Evolutionary conservation across 441 rosid genomes (phyloP), one percentile per base, ranked within the genome.

Genomic region (Mallotus japonicus): DNA sequence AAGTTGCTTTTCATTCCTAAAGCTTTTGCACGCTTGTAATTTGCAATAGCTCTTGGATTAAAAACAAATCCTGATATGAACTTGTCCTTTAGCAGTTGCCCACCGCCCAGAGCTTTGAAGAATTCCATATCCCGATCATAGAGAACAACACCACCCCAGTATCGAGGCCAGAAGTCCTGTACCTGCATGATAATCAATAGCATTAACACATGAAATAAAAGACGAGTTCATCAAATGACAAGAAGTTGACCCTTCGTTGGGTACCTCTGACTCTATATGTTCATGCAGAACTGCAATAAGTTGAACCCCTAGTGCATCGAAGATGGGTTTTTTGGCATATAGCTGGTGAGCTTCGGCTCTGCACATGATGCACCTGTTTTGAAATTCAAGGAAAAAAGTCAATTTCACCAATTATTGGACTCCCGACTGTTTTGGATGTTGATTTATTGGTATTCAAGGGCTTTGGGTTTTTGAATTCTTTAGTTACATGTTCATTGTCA

Each of bases 271-370:
- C 62, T 88, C 95, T 57, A 85, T 81, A 74, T 81, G 85, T 73
- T 90, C 89, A 37, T 88, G 95, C 68, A 90, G 89, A 81, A 88
- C 80, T n/a, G 90, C 91, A 55, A 80, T 51, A 51, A 87, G 82
- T 78, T 83, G 92, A 71, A 87, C 56, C 67, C 91, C 90, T 49
- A 90, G 78, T 57, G 85, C 87, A 70, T 90, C 92, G 20, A 90
- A 90, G 63, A 88, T 75, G 50, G 92, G 88, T 62, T 87, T 87
- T 70, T 83, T 86, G 10, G 85, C 80, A 69, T 86, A 90, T 59
- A 87, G 83, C 75, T 84, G 91, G 79, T 88, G 83, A 57, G 91
- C 92, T 81, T 88, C 95, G 46, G 91, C 92, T 85, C 92, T 75
- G 82, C 95, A 87, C 92, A 87, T 90, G 75, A 88, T 85, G 76